Conservation (phyloP, 2,329 filamentous ascomycete species). For the Colletotrichum euphorbiae region DNA sequence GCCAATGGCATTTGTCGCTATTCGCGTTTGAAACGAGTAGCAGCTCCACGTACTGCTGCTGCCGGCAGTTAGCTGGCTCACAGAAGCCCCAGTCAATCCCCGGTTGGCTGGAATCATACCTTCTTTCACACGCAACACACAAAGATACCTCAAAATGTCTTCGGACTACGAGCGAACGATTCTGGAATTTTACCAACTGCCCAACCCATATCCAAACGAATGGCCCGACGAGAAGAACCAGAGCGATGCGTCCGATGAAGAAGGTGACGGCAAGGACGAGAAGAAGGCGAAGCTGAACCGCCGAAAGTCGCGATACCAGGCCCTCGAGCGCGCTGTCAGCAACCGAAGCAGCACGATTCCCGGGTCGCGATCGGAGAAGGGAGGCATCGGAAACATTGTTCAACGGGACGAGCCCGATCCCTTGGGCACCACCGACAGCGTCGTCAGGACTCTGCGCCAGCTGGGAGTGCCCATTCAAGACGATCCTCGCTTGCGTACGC, state of each 20-base stretch:
- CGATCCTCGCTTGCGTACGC: slow-evolving; percentile 79
- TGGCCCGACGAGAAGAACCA: slow-evolving; percentile 89
- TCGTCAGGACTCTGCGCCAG: slow-evolving; percentile 82
- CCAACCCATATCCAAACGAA: slow-evolving; percentile 80
- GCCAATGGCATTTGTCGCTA: slow-evolving; percentile 12
- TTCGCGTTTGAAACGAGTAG: slow-evolving; percentile 18
- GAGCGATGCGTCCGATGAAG: slow-evolving; percentile 74
- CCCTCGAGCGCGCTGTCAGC: slow-evolving; percentile 80
- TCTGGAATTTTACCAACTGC: slow-evolving; percentile 90
- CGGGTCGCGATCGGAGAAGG: slow-evolving; percentile 73
- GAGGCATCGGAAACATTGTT: slow-evolving; percentile 80
- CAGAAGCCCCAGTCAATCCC: slow-evolving; percentile 5
- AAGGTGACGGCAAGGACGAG: slow-evolving; percentile 61
- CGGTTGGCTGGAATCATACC: neutral
- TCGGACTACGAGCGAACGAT: slow-evolving; percentile 80
- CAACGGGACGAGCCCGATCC: slow-evolving; percentile 95
- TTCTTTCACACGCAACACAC: neutral
- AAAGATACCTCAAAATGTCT: slow-evolving; percentile 24
- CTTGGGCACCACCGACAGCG: slow-evolving; percentile 87
- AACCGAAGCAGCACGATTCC: slow-evolving; percentile 74
- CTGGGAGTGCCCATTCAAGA: slow-evolving; percentile 86
- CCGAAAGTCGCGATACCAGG: slow-evolving; percentile 85
- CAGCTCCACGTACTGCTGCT: slow-evolving; percentile 5
- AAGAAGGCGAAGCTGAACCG: slow-evolving; percentile 63
- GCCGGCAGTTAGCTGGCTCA: slow-evolving; percentile 23